Base-by-base conservation (phyloP, 2,329 filamentous ascomycete genomes). In the Arthrobotrys musiformis region DNA sequence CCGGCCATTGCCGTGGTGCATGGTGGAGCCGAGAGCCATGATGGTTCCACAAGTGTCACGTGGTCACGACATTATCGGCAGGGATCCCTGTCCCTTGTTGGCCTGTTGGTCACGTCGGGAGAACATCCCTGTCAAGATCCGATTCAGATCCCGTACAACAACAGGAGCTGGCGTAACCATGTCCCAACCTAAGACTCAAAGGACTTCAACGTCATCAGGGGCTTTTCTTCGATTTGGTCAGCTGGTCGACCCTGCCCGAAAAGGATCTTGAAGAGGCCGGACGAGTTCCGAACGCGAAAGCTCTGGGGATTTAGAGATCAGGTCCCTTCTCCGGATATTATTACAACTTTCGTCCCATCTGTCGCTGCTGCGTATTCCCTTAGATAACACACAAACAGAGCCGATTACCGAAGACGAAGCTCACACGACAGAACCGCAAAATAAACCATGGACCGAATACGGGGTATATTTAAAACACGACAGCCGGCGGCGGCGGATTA, bases 401-500 rank as follows among this genome's bases (percentile, higher is more conserved):
- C 17, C 35, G n/a, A 8, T 22, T 26, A 46, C 13, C 7, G 17
- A 13, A 35, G n/a, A n/a, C n/a, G n/a, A n/a, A n/a, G n/a, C n/a
- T 4, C 19, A 33, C 61, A 35, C 24, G 60, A 69, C 11, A 15
- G 11, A 42, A 42, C 40, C 19, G 70, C 70, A 64, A 58, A 69
- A 26, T 26, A 58, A 35, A 58, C 40, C 19, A 76, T 76, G 72
- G 64, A 69, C 35, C 35, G 64, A 35, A 58, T 76, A 69, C 58
- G 56, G 26, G 58, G 64, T 15, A 30, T 70, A 30, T 76, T 76
- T 40, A 64, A 50, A 4, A 64, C 46, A 22, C 72, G 62, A 30
- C 48, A 66, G 63, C 35, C 62, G 46, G 46, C 58, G 46, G 19
- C 24, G 19, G 72, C 70, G 13, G 60, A 69, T 26, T 76, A 76